phyloP scores from a whole-genome alignment of 108 stramenopile species.

The Conticribra weissflogii region DNA sequence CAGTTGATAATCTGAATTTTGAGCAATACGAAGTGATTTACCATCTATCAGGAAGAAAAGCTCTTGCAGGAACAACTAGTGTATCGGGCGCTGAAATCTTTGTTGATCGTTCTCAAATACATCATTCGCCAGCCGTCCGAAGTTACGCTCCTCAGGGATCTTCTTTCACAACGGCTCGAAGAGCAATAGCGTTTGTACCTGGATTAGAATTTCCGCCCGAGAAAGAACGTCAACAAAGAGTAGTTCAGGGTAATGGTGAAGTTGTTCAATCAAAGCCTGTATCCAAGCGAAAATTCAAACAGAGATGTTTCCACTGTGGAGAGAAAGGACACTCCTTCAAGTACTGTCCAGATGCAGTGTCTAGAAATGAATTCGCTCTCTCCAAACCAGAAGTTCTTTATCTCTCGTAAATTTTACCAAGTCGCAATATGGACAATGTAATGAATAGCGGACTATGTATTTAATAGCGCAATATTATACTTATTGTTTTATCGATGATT shows the following conservation, averaged over 20 bases:
- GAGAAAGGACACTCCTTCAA: constrained; percentile 47
- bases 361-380: not conserved
- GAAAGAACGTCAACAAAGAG: no score
- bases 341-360: constrained; percentile 24
- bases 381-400: constrained; percentile 16
- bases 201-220: constrained; percentile 25
- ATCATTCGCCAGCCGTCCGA: not conserved
- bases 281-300: constrained; percentile 26
- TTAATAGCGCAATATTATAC: no score
- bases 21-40: constrained; percentile 43
- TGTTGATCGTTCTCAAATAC: no score
- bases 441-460: no score
- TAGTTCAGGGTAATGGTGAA: no score
- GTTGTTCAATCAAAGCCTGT: not conserved
- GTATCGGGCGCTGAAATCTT: not conserved
- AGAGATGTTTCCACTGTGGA: constrained; percentile 50
- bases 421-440: no score
- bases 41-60: constrained; percentile 52
- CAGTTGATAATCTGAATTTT: constrained; percentile 6
- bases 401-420: not conserved
- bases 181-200: constrained; percentile 31
- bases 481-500: no score
- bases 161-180: constrained; percentile 43
- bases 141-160: constrained; percentile 15
- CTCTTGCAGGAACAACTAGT: constrained; percentile 12